Evolutionary conservation across 139 green algal genomes (phyloP).

Genomic region (Haematococcus sp.): DNA sequence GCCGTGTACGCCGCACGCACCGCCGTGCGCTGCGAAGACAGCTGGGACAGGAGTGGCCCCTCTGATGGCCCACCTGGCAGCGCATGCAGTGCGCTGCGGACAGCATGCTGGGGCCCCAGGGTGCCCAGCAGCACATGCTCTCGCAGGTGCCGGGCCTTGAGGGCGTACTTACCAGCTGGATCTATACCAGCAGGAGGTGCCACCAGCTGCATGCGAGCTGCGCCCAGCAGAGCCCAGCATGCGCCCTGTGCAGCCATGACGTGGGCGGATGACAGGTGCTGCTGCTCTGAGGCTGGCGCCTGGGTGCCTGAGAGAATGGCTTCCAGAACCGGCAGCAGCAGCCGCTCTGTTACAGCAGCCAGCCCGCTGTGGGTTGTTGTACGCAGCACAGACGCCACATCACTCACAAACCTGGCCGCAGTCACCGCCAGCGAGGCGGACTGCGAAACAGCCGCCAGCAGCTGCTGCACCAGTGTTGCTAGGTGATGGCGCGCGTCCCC

Average conservation of each 20-base stretch:
- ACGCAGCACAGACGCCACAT: neutral
- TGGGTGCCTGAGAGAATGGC: neutral
- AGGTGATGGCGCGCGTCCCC: conserved; percentile 2
- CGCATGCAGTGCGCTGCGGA: conserved; percentile 43
- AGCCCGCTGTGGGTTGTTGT: no score
- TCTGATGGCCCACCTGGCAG: conserved; percentile 65
- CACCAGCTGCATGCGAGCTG: conserved; percentile 70
- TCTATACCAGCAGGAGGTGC: conserved; percentile 69
- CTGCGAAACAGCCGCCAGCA: neutral
- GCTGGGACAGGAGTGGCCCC: conserved; percentile 24
- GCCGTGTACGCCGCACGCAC: conserved; percentile 8
- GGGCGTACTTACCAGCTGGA: conserved; percentile 67
- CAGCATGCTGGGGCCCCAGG: conserved; percentile 46
- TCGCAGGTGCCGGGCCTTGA: conserved; percentile 44
- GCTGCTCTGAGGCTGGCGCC: neutral
- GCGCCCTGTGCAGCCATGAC: conserved; percentile 32
- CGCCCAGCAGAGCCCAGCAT: conserved; percentile 79
- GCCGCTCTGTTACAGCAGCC: conserved; percentile 5
- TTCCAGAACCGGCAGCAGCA: conserved; percentile 29
- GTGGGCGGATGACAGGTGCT: neutral
- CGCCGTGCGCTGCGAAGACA: conserved; percentile 12
- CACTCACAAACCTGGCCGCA: neutral
- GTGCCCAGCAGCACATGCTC: conserved; percentile 20
- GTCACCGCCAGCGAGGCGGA: conserved; percentile 4
- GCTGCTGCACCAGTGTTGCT: neutral